Conservation (phyloP, 148 eudicot species). For the Rhododendron griersonianum region DNA sequence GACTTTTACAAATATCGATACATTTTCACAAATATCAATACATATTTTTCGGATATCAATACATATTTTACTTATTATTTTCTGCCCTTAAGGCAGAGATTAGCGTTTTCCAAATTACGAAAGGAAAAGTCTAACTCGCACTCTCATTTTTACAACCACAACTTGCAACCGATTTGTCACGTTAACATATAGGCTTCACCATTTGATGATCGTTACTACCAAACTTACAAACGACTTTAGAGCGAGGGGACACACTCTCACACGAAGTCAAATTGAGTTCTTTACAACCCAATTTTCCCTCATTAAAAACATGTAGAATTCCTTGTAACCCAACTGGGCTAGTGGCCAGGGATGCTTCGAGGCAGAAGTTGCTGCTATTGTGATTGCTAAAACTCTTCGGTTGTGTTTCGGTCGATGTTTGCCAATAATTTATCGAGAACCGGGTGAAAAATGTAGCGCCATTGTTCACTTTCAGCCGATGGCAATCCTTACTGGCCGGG, state of each 20-base stretch:
- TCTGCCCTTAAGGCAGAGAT: too few relatives aligned
- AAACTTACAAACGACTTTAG: background rate
- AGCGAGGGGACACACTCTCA: background rate
- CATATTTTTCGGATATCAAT: too few relatives aligned
- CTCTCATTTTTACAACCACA: background rate
- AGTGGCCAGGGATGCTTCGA: background rate
- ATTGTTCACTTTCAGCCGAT: too few relatives aligned
- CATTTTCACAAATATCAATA: too few relatives aligned
- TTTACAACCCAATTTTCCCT: background rate
- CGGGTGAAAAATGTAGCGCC: background rate
- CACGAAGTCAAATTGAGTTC: background rate
- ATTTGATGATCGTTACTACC: too few relatives aligned
- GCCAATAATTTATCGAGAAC: too few relatives aligned
- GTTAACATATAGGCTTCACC: too few relatives aligned
- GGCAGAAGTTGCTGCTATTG: background rate
- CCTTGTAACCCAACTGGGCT: background rate
- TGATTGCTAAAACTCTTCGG: background rate
- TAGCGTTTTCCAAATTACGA: too few relatives aligned
- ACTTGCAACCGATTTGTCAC: background rate
- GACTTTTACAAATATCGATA: too few relatives aligned
- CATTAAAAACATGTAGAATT: background rate
- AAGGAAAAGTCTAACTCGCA: background rate
- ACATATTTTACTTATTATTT: too few relatives aligned
- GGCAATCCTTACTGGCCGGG: background rate
- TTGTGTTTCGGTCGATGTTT: background rate